Conservation (phyloP, 2,329 filamentous ascomycete genomes). For the Epichloe bromicola region DNA sequence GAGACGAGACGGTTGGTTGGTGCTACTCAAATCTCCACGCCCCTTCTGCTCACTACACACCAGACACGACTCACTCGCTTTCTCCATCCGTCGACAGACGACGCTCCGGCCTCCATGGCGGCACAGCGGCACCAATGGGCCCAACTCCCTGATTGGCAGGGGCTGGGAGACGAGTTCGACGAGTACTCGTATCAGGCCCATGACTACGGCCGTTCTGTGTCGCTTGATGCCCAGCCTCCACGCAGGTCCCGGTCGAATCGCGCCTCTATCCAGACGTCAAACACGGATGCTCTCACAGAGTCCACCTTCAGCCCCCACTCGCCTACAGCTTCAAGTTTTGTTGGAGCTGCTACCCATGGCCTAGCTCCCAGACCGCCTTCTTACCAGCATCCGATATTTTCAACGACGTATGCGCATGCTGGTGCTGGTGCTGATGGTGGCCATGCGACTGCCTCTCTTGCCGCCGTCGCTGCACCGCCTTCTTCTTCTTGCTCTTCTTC, state of each 20-base stretch:
- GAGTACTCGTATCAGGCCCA: conserved; percentile 4
- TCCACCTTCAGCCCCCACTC: conserved; percentile 47
- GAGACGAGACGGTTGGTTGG: background rate
- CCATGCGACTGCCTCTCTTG: no score
- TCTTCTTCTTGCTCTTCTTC: background rate
- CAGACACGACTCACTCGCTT: background rate
- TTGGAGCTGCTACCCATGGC: conserved; percentile 31
- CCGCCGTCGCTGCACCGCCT: no score
- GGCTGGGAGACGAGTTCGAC: conserved; percentile 5
- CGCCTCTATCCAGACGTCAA: conserved; percentile 41
- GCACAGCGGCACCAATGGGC: conserved; percentile 39
- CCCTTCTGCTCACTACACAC: background rate
- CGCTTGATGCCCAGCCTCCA: conserved; percentile 24
- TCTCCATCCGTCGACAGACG: background rate
- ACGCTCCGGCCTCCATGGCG: conserved; percentile 1
- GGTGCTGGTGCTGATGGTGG: background rate
- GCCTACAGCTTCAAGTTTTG: conserved; percentile 38
- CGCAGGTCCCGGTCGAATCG: conserved; percentile 36
- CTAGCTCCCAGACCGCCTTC: conserved; percentile 48
- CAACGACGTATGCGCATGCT: conserved; percentile 13
- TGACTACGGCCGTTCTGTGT: conserved; percentile 6
- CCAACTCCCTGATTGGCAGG: conserved; percentile 34
- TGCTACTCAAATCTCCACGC: background rate
- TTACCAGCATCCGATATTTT: conserved; percentile 28
- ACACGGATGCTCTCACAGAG: conserved; percentile 41